Percentiles rank a stretch among this genome's conserved stretches.
These are phyloP conservation scores for Basidiobolus heterosporus DNA, from an alignment of 371 early-diverging fungal species.

Conservation along the genomic window DNA sequence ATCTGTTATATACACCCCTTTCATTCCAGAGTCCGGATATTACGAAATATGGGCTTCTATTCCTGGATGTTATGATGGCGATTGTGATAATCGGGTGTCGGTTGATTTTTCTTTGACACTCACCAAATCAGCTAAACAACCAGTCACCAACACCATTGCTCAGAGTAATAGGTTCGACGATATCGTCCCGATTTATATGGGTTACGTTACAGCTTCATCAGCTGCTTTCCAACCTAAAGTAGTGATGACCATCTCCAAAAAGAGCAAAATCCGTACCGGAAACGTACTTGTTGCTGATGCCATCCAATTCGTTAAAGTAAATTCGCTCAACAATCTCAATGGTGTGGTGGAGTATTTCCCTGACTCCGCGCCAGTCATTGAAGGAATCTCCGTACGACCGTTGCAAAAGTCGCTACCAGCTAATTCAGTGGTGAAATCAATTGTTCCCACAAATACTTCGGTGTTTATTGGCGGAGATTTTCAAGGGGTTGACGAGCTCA, in stretches of 20 bases:
- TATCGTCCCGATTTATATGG: conserved; percentile 22
- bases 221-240: conserved; percentile 26
- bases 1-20: not conserved
- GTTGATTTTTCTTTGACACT: conserved; percentile 14
- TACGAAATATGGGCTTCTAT: too few species aligned
- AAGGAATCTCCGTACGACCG: conserved; percentile 8
- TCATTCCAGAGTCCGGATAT: too few species aligned
- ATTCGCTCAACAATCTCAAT: conserved; percentile 17
- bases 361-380: conserved; percentile 1
- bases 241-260: conserved; percentile 13
- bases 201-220: conserved; percentile 23
- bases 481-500: not conserved
- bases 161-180: conserved; percentile 15
- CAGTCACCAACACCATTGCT: conserved; percentile 14
- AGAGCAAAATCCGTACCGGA: conserved; percentile 5
- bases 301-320: conserved; percentile 30
- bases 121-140: conserved; percentile 8
- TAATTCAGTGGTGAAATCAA: conserved; percentile 16
- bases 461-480: conserved; percentile 14
- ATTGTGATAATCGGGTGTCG: conserved; percentile 7
- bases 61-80: too few species aligned
- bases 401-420: conserved; percentile 21
- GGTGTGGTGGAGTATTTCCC: conserved; percentile 3
- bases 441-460: not conserved
- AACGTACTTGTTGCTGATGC: conserved; percentile 24